These are phyloP conservation scores for Diaporthe vexans DNA, from an alignment of 2,329 filamentous ascomycete genomes.

Conservation along the genomic window DNA sequence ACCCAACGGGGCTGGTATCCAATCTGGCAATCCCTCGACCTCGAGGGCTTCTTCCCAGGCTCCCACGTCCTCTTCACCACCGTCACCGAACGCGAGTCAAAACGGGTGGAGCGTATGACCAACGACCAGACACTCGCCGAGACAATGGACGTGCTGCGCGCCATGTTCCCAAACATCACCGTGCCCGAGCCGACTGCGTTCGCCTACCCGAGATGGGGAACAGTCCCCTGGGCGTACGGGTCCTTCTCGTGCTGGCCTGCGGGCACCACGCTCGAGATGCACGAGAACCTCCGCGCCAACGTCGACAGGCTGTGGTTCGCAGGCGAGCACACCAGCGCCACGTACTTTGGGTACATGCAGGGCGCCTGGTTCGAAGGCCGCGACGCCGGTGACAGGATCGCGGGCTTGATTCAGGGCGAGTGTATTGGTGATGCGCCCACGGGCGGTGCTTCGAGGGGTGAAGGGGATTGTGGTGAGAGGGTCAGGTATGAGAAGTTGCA, in stretches of 20 bases:
- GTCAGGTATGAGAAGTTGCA: background rate
- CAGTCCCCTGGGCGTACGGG: background rate
- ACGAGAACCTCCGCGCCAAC: constrained; percentile 20
- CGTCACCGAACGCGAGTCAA: constrained; percentile 1
- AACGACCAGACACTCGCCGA: background rate
- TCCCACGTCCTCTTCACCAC: constrained; percentile 9
- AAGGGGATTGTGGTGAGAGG: background rate
- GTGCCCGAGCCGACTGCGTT: background rate
- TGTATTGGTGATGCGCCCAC: constrained; percentile 15
- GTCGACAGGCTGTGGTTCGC: constrained; percentile 16
- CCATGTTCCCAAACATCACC: constrained; percentile 15
- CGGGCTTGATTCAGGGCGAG: background rate
- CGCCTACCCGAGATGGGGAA: constrained; percentile 3
- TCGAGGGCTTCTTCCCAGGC: constrained; percentile 10
- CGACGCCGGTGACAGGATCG: background rate
- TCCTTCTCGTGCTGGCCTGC: constrained; percentile 9
- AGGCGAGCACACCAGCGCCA: background rate
- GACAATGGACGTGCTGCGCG: constrained; percentile 12
- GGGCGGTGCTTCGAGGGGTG: background rate
- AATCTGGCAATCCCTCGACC: constrained; percentile 17
- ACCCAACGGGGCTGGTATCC: constrained; percentile 17
- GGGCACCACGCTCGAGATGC: constrained; percentile 17
- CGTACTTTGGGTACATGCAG: constrained; percentile 17
- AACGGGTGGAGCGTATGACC: constrained; percentile 16
- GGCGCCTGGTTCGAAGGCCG: constrained; percentile 21